Evolutionary conservation across 73 alveolate genomes (phyloP).

Genomic region (Symbiodinium pilosum): DNA sequence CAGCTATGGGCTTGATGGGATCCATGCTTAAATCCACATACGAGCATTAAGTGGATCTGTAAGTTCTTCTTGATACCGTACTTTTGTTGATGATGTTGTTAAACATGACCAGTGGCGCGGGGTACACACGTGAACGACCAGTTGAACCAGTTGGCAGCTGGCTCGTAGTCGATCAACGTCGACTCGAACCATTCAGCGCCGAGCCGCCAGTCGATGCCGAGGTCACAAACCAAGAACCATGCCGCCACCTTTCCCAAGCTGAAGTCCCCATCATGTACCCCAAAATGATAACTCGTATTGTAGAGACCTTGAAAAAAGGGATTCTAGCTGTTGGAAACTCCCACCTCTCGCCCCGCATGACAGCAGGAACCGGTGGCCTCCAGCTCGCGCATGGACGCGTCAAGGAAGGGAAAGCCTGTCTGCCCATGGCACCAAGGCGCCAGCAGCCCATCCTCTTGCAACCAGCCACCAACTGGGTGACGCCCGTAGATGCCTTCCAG

Average conservation of each 20-base stretch:
- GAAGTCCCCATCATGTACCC: no score
- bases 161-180: conserved; percentile 14
- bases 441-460: background rate
- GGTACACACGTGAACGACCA: conserved; percentile 8
- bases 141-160: conserved; percentile 14
- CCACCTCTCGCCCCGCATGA: conserved; percentile 11
- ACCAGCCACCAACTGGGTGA: conserved; percentile 9
- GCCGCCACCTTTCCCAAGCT: background rate
- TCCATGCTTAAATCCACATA: no score
- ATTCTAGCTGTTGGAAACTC: no score
- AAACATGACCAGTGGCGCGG: background rate
- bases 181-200: conserved; percentile 48
- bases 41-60: no score
- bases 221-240: background rate
- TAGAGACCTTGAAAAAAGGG: no score
- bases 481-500: conserved; percentile 24
- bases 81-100: no score
- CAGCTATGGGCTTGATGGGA: no score
- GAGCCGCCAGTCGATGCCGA: conserved; percentile 30
- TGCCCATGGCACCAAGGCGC: background rate
- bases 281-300: no score
- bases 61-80: no score
- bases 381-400: conserved; percentile 3
- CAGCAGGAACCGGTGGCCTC: conserved; percentile 18
- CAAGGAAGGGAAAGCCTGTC: conserved; percentile 23